phyloP scores from a whole-genome alignment of 2,329 filamentous ascomycete species.

The Arachnomyces sp. region DNA sequence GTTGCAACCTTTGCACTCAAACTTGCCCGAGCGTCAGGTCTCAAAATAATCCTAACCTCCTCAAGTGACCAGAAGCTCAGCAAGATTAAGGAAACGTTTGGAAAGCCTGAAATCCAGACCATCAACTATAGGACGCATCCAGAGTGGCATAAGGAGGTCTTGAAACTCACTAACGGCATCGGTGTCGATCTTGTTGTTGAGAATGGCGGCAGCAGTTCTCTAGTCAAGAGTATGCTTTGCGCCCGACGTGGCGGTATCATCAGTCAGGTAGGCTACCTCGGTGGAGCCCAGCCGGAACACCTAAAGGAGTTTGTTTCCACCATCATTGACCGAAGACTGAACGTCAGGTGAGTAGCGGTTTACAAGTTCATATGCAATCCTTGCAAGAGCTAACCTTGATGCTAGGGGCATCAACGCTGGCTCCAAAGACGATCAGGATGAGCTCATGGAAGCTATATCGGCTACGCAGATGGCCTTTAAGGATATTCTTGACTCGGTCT shows the following conservation, averaged over 20 bases:
- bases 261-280: conserved; percentile 39
- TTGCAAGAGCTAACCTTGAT: neutral
- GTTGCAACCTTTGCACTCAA: conserved; percentile 31
- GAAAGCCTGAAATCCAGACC: conserved; percentile 16
- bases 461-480: conserved; percentile 19
- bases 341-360: conserved; percentile 19
- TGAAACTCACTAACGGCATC: conserved; percentile 23
- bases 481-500: conserved; percentile 34
- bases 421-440: conserved; percentile 34
- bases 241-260: conserved; percentile 36
- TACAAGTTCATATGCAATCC: neutral
- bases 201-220: conserved; percentile 31
- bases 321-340: conserved; percentile 32
- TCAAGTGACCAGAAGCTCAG: conserved; percentile 29
- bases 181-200: conserved; percentile 35
- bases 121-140: conserved; percentile 26
- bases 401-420: conserved; percentile 35
- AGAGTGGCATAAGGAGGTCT: conserved; percentile 27
- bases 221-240: conserved; percentile 34
- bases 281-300: conserved; percentile 21
- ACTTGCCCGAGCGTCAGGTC: conserved; percentile 24
- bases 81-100: conserved; percentile 20
- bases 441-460: conserved; percentile 30
- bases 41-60: conserved; percentile 31
- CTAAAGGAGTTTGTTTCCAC: conserved; percentile 29